Percentiles rank a stretch among this genome's conserved stretches.
These are phyloP conservation scores for Gardenia jasminoides DNA, from an alignment of 257 asterid genomes.

Conservation along the genomic window DNA sequence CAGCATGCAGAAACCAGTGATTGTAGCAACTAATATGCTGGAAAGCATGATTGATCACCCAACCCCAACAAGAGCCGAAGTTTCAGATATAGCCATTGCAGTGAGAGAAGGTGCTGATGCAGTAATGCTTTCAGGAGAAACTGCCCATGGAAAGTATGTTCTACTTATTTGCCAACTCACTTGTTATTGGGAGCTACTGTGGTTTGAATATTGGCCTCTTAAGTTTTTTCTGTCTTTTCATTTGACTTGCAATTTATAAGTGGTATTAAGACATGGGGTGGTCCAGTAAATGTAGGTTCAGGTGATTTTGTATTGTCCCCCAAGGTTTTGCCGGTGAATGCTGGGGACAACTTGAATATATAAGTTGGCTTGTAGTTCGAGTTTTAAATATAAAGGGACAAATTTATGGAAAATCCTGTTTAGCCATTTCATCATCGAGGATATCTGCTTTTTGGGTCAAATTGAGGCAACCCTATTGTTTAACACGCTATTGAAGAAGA, in stretches of 20 bases:
- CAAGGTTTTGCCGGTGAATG: background rate
- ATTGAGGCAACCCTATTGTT: background rate
- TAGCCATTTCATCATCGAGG: background rate
- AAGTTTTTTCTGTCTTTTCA: background rate
- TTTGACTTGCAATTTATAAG: background rate
- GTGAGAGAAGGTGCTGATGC: constrained; percentile 98
- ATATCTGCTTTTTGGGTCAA: background rate
- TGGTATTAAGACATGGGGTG: background rate
- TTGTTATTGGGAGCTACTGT: background rate
- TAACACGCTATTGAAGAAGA: background rate
- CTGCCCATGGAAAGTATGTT: constrained; percentile 96
- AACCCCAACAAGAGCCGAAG: constrained; percentile 99
- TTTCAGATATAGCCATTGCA: constrained; percentile 96
- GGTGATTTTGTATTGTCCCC: background rate
- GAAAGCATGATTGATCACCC: constrained; percentile 98
- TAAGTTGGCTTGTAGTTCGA: background rate
- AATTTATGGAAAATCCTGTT: background rate
- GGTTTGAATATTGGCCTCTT: background rate
- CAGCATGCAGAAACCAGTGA: constrained; percentile 85
- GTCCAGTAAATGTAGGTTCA: background rate
- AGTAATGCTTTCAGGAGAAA: constrained; percentile 97
- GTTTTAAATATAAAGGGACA: background rate
- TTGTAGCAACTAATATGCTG: constrained; percentile 96
- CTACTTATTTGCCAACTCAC: constrained; percentile 9
- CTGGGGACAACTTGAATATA: background rate